These are phyloP conservation scores for Maudiozyma humilis DNA, from an alignment of 1,139 yeast species.

Conservation along the genomic window DNA sequence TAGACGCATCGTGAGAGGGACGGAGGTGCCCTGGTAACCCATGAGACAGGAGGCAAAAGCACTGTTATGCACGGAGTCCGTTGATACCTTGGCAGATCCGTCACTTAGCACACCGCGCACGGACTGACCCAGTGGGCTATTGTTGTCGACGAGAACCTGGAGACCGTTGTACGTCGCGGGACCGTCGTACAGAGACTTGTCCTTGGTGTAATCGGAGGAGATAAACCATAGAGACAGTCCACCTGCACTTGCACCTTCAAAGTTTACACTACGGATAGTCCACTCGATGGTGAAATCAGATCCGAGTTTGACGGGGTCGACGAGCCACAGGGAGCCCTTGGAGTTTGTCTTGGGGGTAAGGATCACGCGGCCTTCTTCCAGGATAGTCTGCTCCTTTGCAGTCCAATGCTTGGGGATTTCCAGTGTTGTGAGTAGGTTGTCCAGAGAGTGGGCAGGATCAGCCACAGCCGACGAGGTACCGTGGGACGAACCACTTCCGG, in stretches of 20 bases:
- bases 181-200: slow-evolving; percentile 18
- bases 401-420: slow-evolving; percentile 29
- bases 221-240: slow-evolving; percentile 39
- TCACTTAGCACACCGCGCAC: slow-evolving; percentile 53
- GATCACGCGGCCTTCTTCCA: slow-evolving; percentile 37
- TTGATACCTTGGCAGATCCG: slow-evolving; percentile 27
- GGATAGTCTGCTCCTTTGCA: slow-evolving; percentile 27
- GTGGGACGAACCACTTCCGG: not conserved
- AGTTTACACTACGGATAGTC: slow-evolving; percentile 53
- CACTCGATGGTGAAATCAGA: slow-evolving; percentile 50
- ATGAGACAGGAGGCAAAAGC: slow-evolving; percentile 51
- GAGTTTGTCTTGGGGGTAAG: slow-evolving; percentile 36
- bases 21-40: slow-evolving; percentile 55
- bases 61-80: slow-evolving; percentile 24
- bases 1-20: slow-evolving; percentile 59
- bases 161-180: slow-evolving; percentile 48
- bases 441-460: slow-evolving; percentile 26
- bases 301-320: slow-evolving; percentile 12
- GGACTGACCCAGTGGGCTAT: slow-evolving; percentile 37
- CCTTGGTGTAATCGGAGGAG: slow-evolving; percentile 8
- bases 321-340: slow-evolving; percentile 45
- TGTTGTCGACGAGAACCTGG: slow-evolving; percentile 45
- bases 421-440: slow-evolving; percentile 29
- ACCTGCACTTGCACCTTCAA: slow-evolving; percentile 30
- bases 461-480: slow-evolving; percentile 2